Base-by-base conservation (phyloP, 75 land plant genomes). In the Pinus albicaulis region DNA sequence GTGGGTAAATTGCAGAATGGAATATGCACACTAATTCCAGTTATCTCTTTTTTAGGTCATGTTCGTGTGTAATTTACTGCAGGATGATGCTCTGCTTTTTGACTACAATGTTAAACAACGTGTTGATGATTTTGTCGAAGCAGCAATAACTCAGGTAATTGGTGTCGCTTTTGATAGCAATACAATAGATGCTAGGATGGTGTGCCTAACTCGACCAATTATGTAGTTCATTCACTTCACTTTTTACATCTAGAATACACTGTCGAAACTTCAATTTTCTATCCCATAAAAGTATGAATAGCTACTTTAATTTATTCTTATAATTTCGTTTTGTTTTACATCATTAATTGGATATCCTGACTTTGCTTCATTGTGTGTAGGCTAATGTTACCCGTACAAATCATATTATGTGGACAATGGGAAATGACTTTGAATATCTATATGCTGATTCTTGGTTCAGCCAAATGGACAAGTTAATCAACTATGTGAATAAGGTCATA, bases 331-430 rank as follows among this genome's bases (percentile, higher is more conserved):
- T 68, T 34, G 10, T 20, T 38, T 31, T 36, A 10, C 38, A n/a
- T 10, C 71, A 28, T 38, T 36, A 38, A 44, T 68, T 65, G 22
- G 48, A 68, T 11, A 68, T 19, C 17, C 13, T 68, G 20, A 68
- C 71, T 28, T 20, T 20, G 4, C 52, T 3, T 75, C 55, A 72
- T 59, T 73, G 22, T 80, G 34, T 60, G 24, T 76, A 95, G 97
- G 93, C 95, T 61, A 88, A 96, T 55, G 82, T 94, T 55, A 92
- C 93, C 60, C 83, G 90, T 57, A 85, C 94, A 60, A 89, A 92
- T 71, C 99, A 96, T 82, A 82, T 96, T 11, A 93, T 96, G 97
- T 96, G 92, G 92, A 88, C 99, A 38, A 96, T 96, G 99, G 99
- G 99, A 60, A 89, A 89, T 73, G 99, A 96, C 84, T 96, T 96